phyloP scores from a whole-genome alignment of 345 rosid species.

The Murraya paniculata region DNA sequence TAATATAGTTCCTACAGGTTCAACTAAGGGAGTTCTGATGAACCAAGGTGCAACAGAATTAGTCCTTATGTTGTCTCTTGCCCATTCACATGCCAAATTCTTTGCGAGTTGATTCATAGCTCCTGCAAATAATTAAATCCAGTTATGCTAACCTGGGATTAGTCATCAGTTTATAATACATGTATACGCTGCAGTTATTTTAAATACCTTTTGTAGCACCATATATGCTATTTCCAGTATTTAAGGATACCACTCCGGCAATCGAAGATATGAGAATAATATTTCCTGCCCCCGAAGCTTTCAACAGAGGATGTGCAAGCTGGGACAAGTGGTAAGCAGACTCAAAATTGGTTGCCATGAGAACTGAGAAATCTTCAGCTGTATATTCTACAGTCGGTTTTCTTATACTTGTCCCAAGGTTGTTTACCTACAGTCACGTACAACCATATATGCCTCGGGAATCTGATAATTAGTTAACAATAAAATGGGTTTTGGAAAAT shows the following conservation, averaged over 20 bases:
- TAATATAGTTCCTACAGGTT: neutral
- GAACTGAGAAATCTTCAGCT: slow-evolving; percentile 31
- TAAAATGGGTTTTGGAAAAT: neutral
- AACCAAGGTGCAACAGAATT: slow-evolving; percentile 38
- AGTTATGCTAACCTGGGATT: neutral
- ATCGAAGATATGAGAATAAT: slow-evolving; percentile 48
- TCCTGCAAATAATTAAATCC: slow-evolving; percentile 19
- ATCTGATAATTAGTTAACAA: no score
- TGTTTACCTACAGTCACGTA: slow-evolving; percentile 36
- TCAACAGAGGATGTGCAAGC: slow-evolving; percentile 54
- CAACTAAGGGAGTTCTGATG: slow-evolving; percentile 2
- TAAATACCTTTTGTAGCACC: neutral
- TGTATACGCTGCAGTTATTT: neutral
- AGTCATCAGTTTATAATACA: no score
- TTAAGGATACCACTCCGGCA: neutral
- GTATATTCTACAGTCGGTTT: slow-evolving; percentile 41
- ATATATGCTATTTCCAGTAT: neutral
- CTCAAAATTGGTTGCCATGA: slow-evolving; percentile 45
- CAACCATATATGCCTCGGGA: no score
- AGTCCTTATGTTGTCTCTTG: slow-evolving; percentile 51
- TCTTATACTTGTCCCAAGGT: slow-evolving; percentile 35
- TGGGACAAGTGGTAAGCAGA: slow-evolving; percentile 48
- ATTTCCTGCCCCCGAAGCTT: slow-evolving; percentile 50
- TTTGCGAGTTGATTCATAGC: slow-evolving; percentile 41
- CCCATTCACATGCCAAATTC: slow-evolving; percentile 71